Evolutionary conservation across 495 filamentous ascomycete species (phyloP).

Genomic region (Hyphodiscus hymeniophilus): DNA sequence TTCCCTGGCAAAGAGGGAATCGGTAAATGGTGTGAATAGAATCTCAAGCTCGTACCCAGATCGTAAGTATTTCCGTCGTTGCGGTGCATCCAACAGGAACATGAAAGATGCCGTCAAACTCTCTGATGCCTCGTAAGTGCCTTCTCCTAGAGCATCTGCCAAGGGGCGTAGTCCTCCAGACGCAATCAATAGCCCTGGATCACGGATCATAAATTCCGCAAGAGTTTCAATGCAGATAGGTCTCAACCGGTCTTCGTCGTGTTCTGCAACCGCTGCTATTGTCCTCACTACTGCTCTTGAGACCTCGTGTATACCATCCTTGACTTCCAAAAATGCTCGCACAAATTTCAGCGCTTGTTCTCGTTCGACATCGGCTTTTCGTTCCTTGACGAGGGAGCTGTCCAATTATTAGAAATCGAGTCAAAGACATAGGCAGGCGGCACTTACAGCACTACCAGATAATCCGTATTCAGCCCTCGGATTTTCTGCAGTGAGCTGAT

Average conservation of each 20-base stretch:
- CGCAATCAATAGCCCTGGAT: conserved; percentile 67
- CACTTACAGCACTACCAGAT: conserved; percentile 67
- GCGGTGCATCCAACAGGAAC: conserved; percentile 79
- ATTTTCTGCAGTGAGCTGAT: conserved; percentile 82
- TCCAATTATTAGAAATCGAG: conserved; percentile 2
- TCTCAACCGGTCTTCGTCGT: conserved; percentile 76
- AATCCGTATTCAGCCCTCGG: conserved; percentile 79
- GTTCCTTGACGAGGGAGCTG: conserved; percentile 84
- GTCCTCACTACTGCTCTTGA: conserved; percentile 79
- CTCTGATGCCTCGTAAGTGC: conserved; percentile 84
- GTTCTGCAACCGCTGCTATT: conserved; percentile 83
- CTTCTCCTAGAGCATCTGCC: conserved; percentile 80
- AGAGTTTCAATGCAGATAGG: conserved; percentile 88
- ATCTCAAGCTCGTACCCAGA: conserved; percentile 74
- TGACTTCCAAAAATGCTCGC: conserved; percentile 89
- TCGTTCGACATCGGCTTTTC: conserved; percentile 89
- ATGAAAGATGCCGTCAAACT: conserved; percentile 77
- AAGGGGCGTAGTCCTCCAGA: conserved; percentile 76
- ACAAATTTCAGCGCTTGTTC: conserved; percentile 98
- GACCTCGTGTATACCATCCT: conserved; percentile 82
- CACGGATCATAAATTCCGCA: conserved; percentile 80
- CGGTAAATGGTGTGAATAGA: conserved; percentile 83
- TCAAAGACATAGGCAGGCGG: not conserved
- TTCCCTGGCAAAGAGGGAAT: conserved; percentile 64
- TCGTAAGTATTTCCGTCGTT: conserved; percentile 67